Base-by-base conservation (phyloP, 2,329 filamentous ascomycete species). In the Stromatinia cepivora region DNA sequence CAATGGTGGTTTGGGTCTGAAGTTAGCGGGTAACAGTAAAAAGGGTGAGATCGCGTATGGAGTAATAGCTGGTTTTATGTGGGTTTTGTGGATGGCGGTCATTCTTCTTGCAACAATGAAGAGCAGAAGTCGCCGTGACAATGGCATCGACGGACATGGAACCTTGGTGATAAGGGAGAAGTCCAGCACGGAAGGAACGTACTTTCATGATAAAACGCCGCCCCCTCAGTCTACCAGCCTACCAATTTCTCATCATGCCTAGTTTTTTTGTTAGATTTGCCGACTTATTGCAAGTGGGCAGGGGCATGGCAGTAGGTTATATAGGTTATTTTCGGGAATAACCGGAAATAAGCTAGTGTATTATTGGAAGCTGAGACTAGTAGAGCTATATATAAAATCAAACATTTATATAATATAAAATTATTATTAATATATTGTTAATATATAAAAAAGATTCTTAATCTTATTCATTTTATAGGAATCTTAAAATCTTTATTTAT, bases 1-100 rank as follows among this genome's bases (percentile, higher is more conserved):
- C 75, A 90, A 90, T 75, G 88, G 88, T 68, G 88, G 88, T 0
- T 78, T 90, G 11, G 88, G 88, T 8, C 79, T 90, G 31, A 72
- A 82, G 71, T 80, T 88, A n/a, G 79, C 84, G 2, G 73, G 74
- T 36, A 81, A 82, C 0, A 72, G 78, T 1, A 78, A 70, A 1
- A 75, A 76, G 9, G 82, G 83, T 56, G 77, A 85, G 61, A 82
- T 86, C 59, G 84, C 83, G 0, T 90, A 90, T 76, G 79, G 82
- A 0, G 83, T 89, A 6, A 79, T 88, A n/a, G 81, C 86, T 0
- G 85, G 78, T 17, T 73, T 88, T n/a, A 76, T 86, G 46, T 82
- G 81, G 71, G 54, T 81, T 6, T 66, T 80, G 8, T 90, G 88
- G 75, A 70, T 82, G 45, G 77, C 71, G 8, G 78, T 79, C 69